These are phyloP conservation scores for Ceratocystis cacaofunesta DNA, from an alignment of 2,329 filamentous ascomycete genomes.

Conservation along the genomic window DNA sequence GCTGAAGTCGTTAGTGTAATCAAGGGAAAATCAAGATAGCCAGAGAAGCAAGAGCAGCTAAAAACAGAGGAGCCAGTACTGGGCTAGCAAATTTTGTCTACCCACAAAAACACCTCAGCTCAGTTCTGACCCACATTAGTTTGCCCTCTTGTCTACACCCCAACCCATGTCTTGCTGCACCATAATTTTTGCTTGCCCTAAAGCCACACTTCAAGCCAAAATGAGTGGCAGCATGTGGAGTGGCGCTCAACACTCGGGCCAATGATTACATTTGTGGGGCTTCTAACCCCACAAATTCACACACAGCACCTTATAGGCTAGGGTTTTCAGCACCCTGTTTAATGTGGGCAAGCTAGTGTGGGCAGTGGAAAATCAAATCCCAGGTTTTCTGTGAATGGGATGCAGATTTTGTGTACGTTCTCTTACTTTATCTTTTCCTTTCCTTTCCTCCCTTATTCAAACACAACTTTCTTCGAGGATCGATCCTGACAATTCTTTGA, in stretches of 20 bases:
- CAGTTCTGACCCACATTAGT: slow-evolving; percentile 19
- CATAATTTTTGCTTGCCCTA: slow-evolving; percentile 11
- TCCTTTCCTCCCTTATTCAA: slow-evolving; percentile 21
- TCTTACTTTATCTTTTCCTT: slow-evolving; percentile 18
- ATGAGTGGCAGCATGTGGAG: background rate
- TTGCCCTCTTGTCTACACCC: slow-evolving; percentile 23
- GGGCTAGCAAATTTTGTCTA: slow-evolving; percentile 10
- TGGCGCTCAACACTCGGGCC: background rate
- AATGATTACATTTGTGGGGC: slow-evolving; percentile 19
- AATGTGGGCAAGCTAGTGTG: slow-evolving; percentile 30
- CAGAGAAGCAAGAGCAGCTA: slow-evolving; percentile 13
- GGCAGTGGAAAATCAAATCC: slow-evolving; percentile 17
- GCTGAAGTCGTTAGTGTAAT: slow-evolving; percentile 12
- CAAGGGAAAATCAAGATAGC: slow-evolving; percentile 9
- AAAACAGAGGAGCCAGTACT: background rate
- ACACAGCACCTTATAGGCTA: slow-evolving; percentile 22
- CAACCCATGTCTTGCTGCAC: slow-evolving; percentile 1
- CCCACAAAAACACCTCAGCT: slow-evolving; percentile 10
- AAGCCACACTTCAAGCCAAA: slow-evolving; percentile 10
- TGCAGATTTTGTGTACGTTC: slow-evolving; percentile 12
- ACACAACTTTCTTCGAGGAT: slow-evolving; percentile 46
- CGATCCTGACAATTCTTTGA: slow-evolving; percentile 40
- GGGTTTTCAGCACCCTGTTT: slow-evolving; percentile 27
- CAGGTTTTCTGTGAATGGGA: slow-evolving; percentile 15
- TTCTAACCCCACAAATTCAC: slow-evolving; percentile 31